Evolutionary conservation across 1,284 basidiomycete species (phyloP).

Genomic region (Ceratobasidium theobromae): DNA sequence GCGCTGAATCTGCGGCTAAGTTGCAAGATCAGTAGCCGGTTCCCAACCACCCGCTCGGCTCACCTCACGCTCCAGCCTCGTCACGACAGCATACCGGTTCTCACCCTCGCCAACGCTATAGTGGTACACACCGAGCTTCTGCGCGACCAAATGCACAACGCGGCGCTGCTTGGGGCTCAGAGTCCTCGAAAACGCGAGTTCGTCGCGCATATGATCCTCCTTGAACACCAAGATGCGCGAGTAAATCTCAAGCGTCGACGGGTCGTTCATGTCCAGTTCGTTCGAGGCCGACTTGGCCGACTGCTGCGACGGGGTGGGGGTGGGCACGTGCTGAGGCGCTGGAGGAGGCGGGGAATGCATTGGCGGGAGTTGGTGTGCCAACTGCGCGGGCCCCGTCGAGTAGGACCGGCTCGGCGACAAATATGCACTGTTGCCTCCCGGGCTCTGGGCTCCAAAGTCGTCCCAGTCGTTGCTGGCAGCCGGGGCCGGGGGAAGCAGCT

Average conservation of each 20-base stretch:
- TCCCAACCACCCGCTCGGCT: slow-evolving; percentile 42
- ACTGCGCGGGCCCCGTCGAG: slow-evolving; percentile 13
- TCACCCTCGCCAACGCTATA: slow-evolving; percentile 93
- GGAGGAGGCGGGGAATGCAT: slow-evolving; percentile 54
- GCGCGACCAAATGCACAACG: slow-evolving; percentile 93
- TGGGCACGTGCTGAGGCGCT: slow-evolving; percentile 53
- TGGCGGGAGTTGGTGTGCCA: slow-evolving; percentile 54
- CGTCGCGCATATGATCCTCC: slow-evolving; percentile 96
- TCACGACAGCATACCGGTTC: slow-evolving; percentile 90
- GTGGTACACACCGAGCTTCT: slow-evolving; percentile 93
- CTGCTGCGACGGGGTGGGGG: slow-evolving; percentile 47
- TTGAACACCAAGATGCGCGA: slow-evolving; percentile 97
- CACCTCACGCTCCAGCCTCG: slow-evolving; percentile 70
- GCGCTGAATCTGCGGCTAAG: slow-evolving; percentile 17
- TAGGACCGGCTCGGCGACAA: slow-evolving; percentile 42
- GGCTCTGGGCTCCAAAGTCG: slow-evolving; percentile 56
- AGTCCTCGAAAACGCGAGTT: slow-evolving; percentile 90
- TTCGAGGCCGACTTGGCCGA: slow-evolving; percentile 44
- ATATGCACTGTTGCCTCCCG: slow-evolving; percentile 42
- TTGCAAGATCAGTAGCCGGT: not conserved
- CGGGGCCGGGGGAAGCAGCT: slow-evolving; percentile 42
- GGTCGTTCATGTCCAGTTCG: slow-evolving; percentile 94
- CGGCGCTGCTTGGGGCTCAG: slow-evolving; percentile 84
- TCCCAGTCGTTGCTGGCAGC: slow-evolving; percentile 47
- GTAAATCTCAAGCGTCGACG: slow-evolving; percentile 94